Conservation (phyloP, 805 yeast species). For the Wickerhamomyces tratensis region DNA sequence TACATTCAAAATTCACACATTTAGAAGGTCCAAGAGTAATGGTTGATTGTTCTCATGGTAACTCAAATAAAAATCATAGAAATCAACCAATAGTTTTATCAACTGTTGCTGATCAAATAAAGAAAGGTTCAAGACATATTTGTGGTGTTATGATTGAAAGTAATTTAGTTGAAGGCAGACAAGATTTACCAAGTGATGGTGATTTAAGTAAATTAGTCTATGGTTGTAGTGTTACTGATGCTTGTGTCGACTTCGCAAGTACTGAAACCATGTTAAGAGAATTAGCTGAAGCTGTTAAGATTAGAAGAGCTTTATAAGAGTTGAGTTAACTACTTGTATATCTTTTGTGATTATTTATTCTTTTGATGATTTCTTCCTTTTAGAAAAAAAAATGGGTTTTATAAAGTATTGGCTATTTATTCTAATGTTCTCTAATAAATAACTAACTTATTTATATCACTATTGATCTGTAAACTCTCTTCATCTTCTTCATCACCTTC, state of each 20-base stretch:
- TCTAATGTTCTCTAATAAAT: too few relatives aligned
- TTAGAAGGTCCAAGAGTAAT: conserved; percentile 44
- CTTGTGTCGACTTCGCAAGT: conserved; percentile 86
- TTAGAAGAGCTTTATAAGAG: conserved; percentile 42
- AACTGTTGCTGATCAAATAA: conserved; percentile 72
- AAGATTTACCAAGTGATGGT: conserved; percentile 33
- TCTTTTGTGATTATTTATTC: too few relatives aligned
- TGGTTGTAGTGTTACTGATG: conserved; percentile 96
- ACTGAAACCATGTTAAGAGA: conserved; percentile 64
- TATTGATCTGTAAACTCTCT: too few relatives aligned
- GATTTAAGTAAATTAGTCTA: conserved; percentile 31
- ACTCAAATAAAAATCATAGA: conserved; percentile 86
- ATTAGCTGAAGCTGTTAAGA: conserved; percentile 72
- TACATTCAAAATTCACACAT: conserved; percentile 19
- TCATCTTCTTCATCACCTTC: too few relatives aligned
- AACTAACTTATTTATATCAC: too few relatives aligned
- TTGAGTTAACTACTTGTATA: too few relatives aligned
- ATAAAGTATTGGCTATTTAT: too few relatives aligned
- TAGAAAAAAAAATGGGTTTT: too few relatives aligned
- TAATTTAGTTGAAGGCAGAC: conserved; percentile 86
- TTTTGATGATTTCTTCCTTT: too few relatives aligned
- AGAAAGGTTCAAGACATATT: conserved; percentile 68
- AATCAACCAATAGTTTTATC: conserved; percentile 93
- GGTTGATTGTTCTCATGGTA: conserved; percentile 99
- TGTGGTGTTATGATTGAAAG: conserved; percentile 97